Base-by-base conservation (phyloP, 1,284 basidiomycete species). In the Sanghuangporus sanghuang region DNA sequence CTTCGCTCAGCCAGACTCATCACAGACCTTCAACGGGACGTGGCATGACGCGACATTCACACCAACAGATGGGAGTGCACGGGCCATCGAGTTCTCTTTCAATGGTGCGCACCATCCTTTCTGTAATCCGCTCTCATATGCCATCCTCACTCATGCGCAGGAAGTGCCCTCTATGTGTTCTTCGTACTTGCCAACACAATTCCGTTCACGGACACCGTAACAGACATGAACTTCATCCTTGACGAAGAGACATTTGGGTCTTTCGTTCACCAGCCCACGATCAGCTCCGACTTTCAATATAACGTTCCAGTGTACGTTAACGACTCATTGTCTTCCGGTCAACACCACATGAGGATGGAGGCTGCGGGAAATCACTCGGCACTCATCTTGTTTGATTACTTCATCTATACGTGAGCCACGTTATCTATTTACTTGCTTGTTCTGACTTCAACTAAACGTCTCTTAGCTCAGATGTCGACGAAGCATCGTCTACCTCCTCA, bases 11-110 rank as follows among this genome's bases (percentile, higher is more conserved):
- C 62, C 65, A 11, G 55, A 68, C 36, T 16, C 36, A 6, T 18
- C 36, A 2, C 59, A 62, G 14, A 46, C 61, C 1, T 69, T 66
- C 50, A 61, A 69, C 42, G 59, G 61, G 0, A 67, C 69, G 12
- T 71, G 70, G 70, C 70, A 71, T 50, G 68, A 71, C 32, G 44
- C 57, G 11, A 67, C 68, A 7, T 69, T 68, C 11, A 8, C 14
- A 36, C 36, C 46, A 12, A 56, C 16, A 7, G 61, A 59, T 32
- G 50, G 21, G 16, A 11, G 16, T 14, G 27, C 36, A n/a, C 18
- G 23, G 16, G 23, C 55, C n/a, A 57, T 65, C 4, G 49, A 59
- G 18, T 8, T 65, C 35, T n/a, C 23, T 8, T 65, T 65, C 49
- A 62, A n/a, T 18, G 60, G 64, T 65, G 18, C 36, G 39, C 38